Base-by-base conservation (phyloP, 140 eudicot species). In the Bidens hawaiensis region DNA sequence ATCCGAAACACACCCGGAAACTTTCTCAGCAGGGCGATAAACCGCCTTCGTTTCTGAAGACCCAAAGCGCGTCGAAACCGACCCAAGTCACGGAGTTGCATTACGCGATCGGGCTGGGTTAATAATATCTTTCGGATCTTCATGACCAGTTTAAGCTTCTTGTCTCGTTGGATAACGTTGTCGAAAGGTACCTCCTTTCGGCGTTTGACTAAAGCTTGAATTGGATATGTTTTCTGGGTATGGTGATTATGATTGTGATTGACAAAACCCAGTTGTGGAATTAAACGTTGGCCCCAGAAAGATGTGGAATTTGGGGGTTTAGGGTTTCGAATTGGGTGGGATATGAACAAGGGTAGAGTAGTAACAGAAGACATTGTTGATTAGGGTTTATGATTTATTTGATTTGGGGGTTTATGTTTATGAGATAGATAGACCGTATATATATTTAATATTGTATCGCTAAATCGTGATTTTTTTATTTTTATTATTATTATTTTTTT, bases 181-280 rank as follows among this genome's bases (percentile, higher is more conserved):
- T 94, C 99, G 51, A 94, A 85, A 12, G 97, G 95, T 42, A 75
- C 73, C 77, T 94, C 99, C 76, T 88, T 94, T 65, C 99, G 81
- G 60, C 99, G 77, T 84, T 94, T 94, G 7, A 85, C 95, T 51
- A 74, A 42, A 7, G 99, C 97, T 67, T 75, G 80, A 34, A 85
- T 46, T 0, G 86, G 86, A 48, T 77, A 50, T 4, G 62, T 48
- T 22, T 38, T 65, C 43, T 48, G 60, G 15, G 64, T 61, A 13
- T 25, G 58, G 18, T 38, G 13, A n/a, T n/a, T n/a, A n/a, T n/a
- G n/a, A 7, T 38, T 1, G 13, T 8, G 3, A 62, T 64, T 64
- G n/a, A n/a, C n/a, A n/a, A 88, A 75, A 41, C 62, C 24, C 43
- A 27, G 71, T 10, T 2, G 85, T 58, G 66, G n/a, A n/a, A n/a